Evolutionary conservation across 371 early-diverging fungal species (phyloP).

Genomic region (Lichtheimia hyalospora): DNA sequence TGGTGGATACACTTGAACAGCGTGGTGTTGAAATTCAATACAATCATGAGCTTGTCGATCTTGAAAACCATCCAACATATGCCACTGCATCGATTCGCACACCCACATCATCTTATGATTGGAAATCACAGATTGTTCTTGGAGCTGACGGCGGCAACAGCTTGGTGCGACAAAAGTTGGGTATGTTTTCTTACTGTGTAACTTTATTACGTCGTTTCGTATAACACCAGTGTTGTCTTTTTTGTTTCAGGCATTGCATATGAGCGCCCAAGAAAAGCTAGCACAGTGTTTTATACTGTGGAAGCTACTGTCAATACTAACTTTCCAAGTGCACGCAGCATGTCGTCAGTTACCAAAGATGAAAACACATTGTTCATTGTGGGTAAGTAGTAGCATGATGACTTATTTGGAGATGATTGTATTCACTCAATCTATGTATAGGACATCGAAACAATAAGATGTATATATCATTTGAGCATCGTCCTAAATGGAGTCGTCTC

Average conservation of each 20-base stretch:
- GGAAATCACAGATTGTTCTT: slow-evolving; percentile 29
- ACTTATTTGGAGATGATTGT: neutral
- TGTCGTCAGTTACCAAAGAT: slow-evolving; percentile 27
- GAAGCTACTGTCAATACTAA: slow-evolving; percentile 14
- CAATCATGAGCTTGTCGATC: slow-evolving; percentile 11
- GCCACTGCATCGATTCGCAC: neutral
- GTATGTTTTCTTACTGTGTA: slow-evolving; percentile 16
- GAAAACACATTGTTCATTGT: slow-evolving; percentile 23
- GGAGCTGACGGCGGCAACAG: slow-evolving; percentile 37
- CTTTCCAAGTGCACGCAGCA: slow-evolving; percentile 5
- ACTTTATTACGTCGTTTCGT: neutral
- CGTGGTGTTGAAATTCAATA: slow-evolving; percentile 5
- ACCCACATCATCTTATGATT: slow-evolving; percentile 3
- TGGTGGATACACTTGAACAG: slow-evolving; percentile 7
- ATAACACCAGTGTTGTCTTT: neutral
- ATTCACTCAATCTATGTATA: neutral
- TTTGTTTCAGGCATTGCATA: slow-evolving; percentile 14
- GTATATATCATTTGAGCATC: slow-evolving; percentile 37
- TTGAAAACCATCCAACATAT: slow-evolving; percentile 2
- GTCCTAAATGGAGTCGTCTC: slow-evolving; percentile 34
- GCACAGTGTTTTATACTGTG: slow-evolving; percentile 31
- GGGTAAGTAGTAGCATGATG: slow-evolving; percentile 27
- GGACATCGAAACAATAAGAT: slow-evolving; percentile 14
- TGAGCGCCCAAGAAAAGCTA: slow-evolving; percentile 8
- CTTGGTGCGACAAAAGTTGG: slow-evolving; percentile 40